phyloP scores from a whole-genome alignment of 1,284 basidiomycete genomes.

The Boletus mariae region DNA sequence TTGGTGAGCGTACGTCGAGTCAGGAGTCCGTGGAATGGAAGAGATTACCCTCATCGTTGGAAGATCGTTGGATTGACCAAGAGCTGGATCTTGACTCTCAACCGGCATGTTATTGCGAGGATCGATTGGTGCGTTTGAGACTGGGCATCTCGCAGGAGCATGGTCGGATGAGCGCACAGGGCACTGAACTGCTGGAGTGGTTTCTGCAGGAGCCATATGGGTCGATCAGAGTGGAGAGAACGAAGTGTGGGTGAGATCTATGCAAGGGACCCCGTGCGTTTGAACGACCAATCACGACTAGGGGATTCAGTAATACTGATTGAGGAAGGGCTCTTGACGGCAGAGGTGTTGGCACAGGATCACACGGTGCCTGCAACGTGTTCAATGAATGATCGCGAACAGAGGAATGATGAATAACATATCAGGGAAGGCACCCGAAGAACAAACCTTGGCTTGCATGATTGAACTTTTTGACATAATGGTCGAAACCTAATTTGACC shows the following conservation, averaged over 20 bases:
- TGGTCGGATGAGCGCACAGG: background rate
- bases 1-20: slow-evolving; percentile 11
- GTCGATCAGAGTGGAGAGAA: background rate
- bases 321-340: too few relatives aligned
- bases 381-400: background rate
- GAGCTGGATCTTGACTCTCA: slow-evolving; percentile 7
- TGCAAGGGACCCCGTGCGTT: background rate
- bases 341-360: too few relatives aligned
- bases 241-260: background rate
- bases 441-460: background rate
- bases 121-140: slow-evolving; percentile 3
- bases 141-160: background rate
- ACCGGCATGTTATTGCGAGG: slow-evolving; percentile 13
- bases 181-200: background rate
- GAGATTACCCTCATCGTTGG: slow-evolving; percentile 3
- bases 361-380: too few relatives aligned
- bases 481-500: too few relatives aligned
- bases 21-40: slow-evolving; percentile 8
- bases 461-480: too few relatives aligned
- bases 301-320: background rate
- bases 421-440: background rate
- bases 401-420: background rate
- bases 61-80: background rate
- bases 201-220: background rate
- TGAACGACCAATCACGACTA: background rate